phyloP scores from a whole-genome alignment of 345 rosid genomes.

The Bruguiera sexangula region DNA sequence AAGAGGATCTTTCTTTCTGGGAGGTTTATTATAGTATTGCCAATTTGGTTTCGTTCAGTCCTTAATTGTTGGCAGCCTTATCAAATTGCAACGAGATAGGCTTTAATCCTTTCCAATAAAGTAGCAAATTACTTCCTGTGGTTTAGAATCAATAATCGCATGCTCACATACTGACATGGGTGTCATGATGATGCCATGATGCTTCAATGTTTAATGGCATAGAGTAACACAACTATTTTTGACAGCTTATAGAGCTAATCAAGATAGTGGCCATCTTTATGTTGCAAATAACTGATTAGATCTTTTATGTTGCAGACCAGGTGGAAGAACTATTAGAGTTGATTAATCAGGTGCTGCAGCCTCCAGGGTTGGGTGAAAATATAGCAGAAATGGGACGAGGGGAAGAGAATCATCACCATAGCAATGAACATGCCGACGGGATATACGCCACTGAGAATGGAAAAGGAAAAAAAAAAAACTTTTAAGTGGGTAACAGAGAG shows the following conservation, averaged over 20 bases:
- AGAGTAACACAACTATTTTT: background rate
- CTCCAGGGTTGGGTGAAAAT: conserved; percentile 14
- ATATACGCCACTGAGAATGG: conserved; percentile 3
- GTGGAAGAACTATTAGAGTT: conserved; percentile 31
- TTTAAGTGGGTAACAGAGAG: background rate
- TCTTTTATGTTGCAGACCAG: conserved; percentile 8
- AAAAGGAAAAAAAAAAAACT: background rate
- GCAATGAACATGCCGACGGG: background rate
- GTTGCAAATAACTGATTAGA: background rate
- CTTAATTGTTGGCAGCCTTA: no score
- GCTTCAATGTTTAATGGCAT: background rate
- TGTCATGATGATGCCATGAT: background rate
- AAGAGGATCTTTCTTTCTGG: no score
- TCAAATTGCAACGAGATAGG: no score
- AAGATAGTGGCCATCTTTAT: background rate
- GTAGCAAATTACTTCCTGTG: no score
- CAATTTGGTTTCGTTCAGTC: no score
- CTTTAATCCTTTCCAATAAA: no score
- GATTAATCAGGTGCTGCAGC: conserved; percentile 25
- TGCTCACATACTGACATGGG: background rate
- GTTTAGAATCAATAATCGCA: no score
- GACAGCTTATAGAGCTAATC: background rate
- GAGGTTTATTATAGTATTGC: no score
- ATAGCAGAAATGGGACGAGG: background rate
- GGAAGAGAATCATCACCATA: background rate